Conservation (phyloP, 805 yeast species). For the Ogataea ramenticola region DNA sequence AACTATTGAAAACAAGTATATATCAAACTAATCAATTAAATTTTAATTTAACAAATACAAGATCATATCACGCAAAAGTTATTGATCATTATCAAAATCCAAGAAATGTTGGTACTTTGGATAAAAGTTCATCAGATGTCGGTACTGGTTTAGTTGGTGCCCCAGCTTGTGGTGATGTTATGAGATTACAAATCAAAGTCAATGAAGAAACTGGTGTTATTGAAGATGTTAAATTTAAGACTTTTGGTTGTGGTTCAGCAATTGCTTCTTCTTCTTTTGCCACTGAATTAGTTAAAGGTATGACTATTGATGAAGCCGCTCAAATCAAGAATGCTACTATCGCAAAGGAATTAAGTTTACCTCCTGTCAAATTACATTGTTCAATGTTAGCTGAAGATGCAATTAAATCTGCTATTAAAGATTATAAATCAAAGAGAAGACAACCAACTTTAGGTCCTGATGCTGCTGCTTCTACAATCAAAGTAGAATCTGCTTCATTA, state of each 20-base stretch:
- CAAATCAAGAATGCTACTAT: slow-evolving; percentile 88
- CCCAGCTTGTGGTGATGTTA: slow-evolving; percentile 99
- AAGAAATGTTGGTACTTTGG: slow-evolving; percentile 90
- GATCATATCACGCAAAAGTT: slow-evolving; percentile 82
- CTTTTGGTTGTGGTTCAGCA: slow-evolving; percentile 99
- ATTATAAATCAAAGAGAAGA: slow-evolving; percentile 78
- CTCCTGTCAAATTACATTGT: slow-evolving; percentile 96
- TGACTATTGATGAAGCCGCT: slow-evolving; percentile 88
- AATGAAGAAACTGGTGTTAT: slow-evolving; percentile 85
- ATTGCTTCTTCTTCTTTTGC: slow-evolving; percentile 94
- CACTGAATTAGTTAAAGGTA: slow-evolving; percentile 92
- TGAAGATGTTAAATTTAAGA: slow-evolving; percentile 93
- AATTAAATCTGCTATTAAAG: slow-evolving; percentile 93
- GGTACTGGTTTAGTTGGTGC: slow-evolving; percentile 99
- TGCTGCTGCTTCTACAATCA: slow-evolving; percentile 27
- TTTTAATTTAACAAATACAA: slow-evolving; percentile 4
- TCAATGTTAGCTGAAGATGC: slow-evolving; percentile 99
- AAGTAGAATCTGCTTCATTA: slow-evolving; percentile 2
- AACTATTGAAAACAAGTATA: no score
- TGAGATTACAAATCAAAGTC: slow-evolving; percentile 94
- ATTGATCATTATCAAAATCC: slow-evolving; percentile 96
- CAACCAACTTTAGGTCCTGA: slow-evolving; percentile 58
- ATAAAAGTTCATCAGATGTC: slow-evolving; percentile 66
- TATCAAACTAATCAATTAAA: background rate
- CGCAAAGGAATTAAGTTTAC: slow-evolving; percentile 89